These are phyloP conservation scores for Oleoguttula mirabilis DNA, from an alignment of 495 filamentous ascomycete species.

Conservation along the genomic window DNA sequence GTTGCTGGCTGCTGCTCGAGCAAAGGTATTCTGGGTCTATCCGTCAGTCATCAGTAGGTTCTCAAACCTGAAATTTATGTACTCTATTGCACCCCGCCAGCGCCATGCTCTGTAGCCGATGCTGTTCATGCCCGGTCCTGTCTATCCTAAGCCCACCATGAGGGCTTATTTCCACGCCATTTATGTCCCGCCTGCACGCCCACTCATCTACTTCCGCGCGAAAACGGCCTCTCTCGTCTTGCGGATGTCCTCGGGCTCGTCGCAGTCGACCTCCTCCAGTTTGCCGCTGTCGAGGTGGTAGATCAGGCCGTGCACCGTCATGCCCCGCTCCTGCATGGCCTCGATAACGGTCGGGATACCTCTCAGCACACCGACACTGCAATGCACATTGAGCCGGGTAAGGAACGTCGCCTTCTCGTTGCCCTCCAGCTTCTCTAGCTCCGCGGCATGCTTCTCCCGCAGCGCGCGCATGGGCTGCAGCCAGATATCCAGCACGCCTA, in stretches of 20 bases:
- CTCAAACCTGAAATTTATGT: too few species aligned
- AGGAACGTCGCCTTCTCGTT: slow-evolving; percentile 19
- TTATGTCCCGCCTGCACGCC: too few species aligned
- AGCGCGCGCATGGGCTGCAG: slow-evolving; percentile 57
- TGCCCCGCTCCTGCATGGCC: slow-evolving; percentile 29
- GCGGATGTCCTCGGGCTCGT: slow-evolving; percentile 9
- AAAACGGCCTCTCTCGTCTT: slow-evolving; percentile 12
- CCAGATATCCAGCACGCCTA: slow-evolving; percentile 73
- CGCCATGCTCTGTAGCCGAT: too few species aligned
- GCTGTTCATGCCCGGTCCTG: too few species aligned
- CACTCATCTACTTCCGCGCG: slow-evolving; percentile 13
- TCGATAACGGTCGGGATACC: slow-evolving; percentile 27
- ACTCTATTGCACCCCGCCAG: too few species aligned
- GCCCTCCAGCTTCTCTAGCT: slow-evolving; percentile 32
- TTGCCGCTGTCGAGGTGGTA: slow-evolving; percentile 30
- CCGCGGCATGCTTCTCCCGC: slow-evolving; percentile 42
- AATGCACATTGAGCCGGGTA: slow-evolving; percentile 31
- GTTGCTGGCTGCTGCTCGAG: too few species aligned
- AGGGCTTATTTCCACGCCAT: too few species aligned
- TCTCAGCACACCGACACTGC: slow-evolving; percentile 27
- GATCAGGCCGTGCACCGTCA: slow-evolving; percentile 32
- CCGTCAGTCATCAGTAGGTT: too few species aligned
- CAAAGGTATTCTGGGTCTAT: too few species aligned
- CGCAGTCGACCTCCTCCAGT: slow-evolving; percentile 25
- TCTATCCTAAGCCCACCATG: too few species aligned